phyloP scores from a whole-genome alignment of 805 yeast species.

The Saturnispora serradocipensis region DNA sequence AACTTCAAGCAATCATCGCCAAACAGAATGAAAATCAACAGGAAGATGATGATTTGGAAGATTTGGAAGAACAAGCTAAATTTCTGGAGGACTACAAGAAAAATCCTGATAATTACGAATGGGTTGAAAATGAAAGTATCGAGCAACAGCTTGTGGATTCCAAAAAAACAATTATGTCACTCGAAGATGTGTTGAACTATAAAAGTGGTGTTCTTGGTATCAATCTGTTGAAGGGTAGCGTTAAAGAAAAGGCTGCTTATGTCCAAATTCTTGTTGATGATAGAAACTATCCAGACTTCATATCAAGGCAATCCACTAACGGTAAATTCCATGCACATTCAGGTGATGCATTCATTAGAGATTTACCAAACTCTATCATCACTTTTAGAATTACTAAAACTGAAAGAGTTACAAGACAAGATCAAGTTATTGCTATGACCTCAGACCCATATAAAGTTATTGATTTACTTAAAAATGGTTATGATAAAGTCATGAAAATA shows the following conservation, averaged over 20 bases:
- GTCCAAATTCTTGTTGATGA: constrained; percentile 63
- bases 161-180: constrained; percentile 36
- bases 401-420: constrained; percentile 35
- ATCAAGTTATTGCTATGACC: constrained; percentile 44
- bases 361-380: constrained; percentile 50
- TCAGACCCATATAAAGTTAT: constrained; percentile 42
- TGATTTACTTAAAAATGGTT: constrained; percentile 45
- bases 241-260: constrained; percentile 37
- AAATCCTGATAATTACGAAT: constrained; percentile 55
- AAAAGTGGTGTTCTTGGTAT: constrained; percentile 58
- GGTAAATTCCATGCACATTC: constrained; percentile 36
- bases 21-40: constrained; percentile 29
- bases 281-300: constrained; percentile 46
- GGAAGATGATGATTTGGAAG: constrained; percentile 32
- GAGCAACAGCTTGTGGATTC: constrained; percentile 26
- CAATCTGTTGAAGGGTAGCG: constrained; percentile 41
- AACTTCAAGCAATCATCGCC: constrained; percentile 38
- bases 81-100: constrained; percentile 44
- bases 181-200: constrained; percentile 44
- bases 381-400: constrained; percentile 50
- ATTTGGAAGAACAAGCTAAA: constrained; percentile 37
- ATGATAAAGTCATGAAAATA: constrained; percentile 37
- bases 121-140: constrained; percentile 40
- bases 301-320: constrained; percentile 40
- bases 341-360: constrained; percentile 60